Conservation (phyloP, 768 basidiomycete genomes). For the Mycena indigotica region DNA sequence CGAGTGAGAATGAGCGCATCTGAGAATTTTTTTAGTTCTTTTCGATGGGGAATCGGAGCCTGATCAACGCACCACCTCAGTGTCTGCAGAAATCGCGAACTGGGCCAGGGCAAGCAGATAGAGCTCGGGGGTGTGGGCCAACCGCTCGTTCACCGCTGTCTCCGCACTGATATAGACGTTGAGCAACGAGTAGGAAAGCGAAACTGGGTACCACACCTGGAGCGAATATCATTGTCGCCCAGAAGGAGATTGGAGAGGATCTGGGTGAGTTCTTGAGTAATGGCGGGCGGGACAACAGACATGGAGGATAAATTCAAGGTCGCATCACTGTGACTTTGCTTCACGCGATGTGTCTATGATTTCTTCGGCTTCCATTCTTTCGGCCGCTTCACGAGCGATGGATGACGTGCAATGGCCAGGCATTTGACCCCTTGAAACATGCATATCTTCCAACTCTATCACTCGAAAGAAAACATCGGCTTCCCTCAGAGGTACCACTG, state of each 20-base stretch:
- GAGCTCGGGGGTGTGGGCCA: slow-evolving; percentile 76
- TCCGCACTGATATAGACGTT: slow-evolving; percentile 55
- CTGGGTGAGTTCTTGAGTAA: slow-evolving; percentile 76
- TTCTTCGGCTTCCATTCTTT: neutral
- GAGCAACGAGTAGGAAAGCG: slow-evolving; percentile 3
- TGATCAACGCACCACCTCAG: slow-evolving; percentile 66
- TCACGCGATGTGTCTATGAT: no score
- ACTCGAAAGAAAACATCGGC: no score
- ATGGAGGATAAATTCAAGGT: no score
- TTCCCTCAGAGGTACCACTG: no score
- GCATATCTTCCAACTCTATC: neutral
- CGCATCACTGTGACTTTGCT: no score
- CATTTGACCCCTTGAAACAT: neutral
- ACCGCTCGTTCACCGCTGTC: slow-evolving; percentile 77
- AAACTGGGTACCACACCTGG: slow-evolving; percentile 55
- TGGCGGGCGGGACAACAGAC: slow-evolving; percentile 62
- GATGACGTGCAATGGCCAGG: neutral
- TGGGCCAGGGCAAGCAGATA: slow-evolving; percentile 79
- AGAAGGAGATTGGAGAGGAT: slow-evolving; percentile 83
- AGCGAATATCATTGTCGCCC: slow-evolving; percentile 81
- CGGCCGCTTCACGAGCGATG: neutral
- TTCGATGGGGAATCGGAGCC: slow-evolving; percentile 6
- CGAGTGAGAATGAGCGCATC: slow-evolving; percentile 87
- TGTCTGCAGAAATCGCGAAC: slow-evolving; percentile 75
- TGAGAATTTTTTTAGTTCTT: slow-evolving; percentile 28